Evolutionary conservation across 2,329 filamentous ascomycete species (phyloP), one percentile per base, ranked within the genome.

Genomic region (Curvularia sp.): DNA sequence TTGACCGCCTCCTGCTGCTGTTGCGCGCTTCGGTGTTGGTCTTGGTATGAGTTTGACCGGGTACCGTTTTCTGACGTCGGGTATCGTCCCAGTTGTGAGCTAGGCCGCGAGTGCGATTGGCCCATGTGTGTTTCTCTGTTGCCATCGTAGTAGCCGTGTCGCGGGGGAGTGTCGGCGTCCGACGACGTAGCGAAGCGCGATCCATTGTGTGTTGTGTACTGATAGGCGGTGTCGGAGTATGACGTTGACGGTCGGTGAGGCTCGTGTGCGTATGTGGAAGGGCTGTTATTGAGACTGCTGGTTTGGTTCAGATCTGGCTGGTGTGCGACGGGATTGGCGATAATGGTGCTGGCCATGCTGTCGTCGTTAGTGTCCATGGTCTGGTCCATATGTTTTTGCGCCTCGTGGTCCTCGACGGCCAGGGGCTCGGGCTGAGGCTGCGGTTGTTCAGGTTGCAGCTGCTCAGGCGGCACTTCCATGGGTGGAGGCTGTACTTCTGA

Each of bases 201-300:
- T 38, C 70, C 68, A 47, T 67, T 67, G 61, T 72, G 69, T 39
- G 64, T 68, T 35, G 73, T 75, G 67, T 77, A 79, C 55, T 78
- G 75, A 60, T 80, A 77, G 46, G 75, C 75, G 7, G 81, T 83
- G 72, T 83, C 81, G 39, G 81, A 83, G 75, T 83, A 83, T n/a
- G 80, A 82, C 3, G 81, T 83, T 42, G 83, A 83, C 53, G 85
- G 84, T 15, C 83, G 80, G 51, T 74, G 66, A 24, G 79, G 78
- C 64, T 81, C 77, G 71, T 81, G 80, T 58, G 75, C 77, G 55
- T 69, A 69, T 60, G 65, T 63, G 50, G 64, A 71, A 64, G 60
- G 70, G 63, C 63, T 68, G 51, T 46, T 55, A 56, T 57, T 68
- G 41, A 63, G 62, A 28, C 73, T 65, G 63, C 24, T 39, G 62